A percentile compares a stretch with the other conserved stretches of the same genome.
Conservation (phyloP, 163 green algal genomes). For the Prototheca cutis region DNA sequence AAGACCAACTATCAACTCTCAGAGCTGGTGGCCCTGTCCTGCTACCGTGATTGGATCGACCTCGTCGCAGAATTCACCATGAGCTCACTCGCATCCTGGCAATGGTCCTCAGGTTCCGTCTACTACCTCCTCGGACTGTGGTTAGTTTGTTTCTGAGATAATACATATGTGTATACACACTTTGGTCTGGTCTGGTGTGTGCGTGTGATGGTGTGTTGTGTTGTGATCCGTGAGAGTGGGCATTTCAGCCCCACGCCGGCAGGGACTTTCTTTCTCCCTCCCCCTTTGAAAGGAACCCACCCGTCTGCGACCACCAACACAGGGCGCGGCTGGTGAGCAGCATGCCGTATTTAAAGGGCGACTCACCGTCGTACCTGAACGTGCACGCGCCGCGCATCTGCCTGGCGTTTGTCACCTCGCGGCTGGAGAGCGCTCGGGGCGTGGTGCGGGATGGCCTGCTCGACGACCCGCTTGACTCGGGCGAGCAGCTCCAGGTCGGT, state of each 20-base stretch:
- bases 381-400: conserved; percentile 86
- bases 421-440: conserved; percentile 6
- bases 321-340: conserved; percentile 68
- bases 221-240: too few species aligned
- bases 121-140: conserved; percentile 95
- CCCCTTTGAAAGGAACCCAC: too few species aligned
- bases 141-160: too few species aligned
- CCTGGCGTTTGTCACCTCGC: conserved; percentile 66
- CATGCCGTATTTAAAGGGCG: conserved; percentile 94
- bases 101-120: conserved; percentile 72
- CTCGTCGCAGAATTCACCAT: conserved; percentile 88
- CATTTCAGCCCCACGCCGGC: too few species aligned
- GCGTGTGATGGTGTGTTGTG: too few species aligned
- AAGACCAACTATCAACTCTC: conserved; percentile 98
- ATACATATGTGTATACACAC: too few species aligned
- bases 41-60: conserved; percentile 88
- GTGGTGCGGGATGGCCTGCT: conserved; percentile 6
- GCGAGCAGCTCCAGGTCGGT: conserved; percentile 70
- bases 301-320: too few species aligned
- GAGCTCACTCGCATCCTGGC: conserved; percentile 70
- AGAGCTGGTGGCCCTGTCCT: conserved; percentile 79
- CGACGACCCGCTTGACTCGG: conserved; percentile 87
- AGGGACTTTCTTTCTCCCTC: too few species aligned
- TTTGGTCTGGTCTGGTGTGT: too few species aligned
- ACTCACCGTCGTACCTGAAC: conserved; percentile 79